Conservation (phyloP, 768 basidiomycete genomes). For the Trametes gibbosa region DNA sequence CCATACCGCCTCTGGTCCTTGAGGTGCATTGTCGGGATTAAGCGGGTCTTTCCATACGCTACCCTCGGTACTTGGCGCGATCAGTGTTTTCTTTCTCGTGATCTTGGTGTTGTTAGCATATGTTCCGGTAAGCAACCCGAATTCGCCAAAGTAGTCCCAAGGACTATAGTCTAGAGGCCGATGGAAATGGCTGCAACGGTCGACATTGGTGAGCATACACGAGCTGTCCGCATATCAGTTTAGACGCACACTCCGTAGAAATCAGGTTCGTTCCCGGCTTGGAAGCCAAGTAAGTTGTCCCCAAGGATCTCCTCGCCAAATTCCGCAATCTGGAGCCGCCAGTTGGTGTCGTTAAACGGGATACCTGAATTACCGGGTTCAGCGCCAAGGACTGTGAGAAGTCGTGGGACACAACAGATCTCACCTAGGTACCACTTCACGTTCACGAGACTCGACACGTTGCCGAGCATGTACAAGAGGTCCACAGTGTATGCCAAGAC, state of each 20-base stretch:
- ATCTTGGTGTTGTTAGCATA: conserved; percentile 24
- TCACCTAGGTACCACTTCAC: conserved; percentile 46
- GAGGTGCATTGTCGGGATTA: not conserved
- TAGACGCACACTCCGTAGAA: conserved; percentile 40
- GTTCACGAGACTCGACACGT: conserved; percentile 40
- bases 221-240: too few species aligned
- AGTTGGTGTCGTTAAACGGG: conserved; percentile 28
- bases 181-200: conserved; percentile 33
- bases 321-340: conserved; percentile 35
- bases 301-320: conserved; percentile 41
- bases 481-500: conserved; percentile 46
- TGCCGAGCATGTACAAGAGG: conserved; percentile 47
- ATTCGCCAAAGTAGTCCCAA: conserved; percentile 31
- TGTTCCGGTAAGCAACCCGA: conserved; percentile 24
- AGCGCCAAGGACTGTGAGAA: not conserved
- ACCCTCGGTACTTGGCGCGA: conserved; percentile 61
- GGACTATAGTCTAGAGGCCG: conserved; percentile 30
- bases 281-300: conserved; percentile 40
- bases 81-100: conserved; percentile 44
- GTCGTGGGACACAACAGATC: not conserved
- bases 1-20: conserved; percentile 47
- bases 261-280: conserved; percentile 59
- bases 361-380: conserved; percentile 31
- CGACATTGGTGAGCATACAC: not conserved
- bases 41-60: conserved; percentile 42